Conservation (phyloP, 306 rosid species). For the Medicago arabica region DNA sequence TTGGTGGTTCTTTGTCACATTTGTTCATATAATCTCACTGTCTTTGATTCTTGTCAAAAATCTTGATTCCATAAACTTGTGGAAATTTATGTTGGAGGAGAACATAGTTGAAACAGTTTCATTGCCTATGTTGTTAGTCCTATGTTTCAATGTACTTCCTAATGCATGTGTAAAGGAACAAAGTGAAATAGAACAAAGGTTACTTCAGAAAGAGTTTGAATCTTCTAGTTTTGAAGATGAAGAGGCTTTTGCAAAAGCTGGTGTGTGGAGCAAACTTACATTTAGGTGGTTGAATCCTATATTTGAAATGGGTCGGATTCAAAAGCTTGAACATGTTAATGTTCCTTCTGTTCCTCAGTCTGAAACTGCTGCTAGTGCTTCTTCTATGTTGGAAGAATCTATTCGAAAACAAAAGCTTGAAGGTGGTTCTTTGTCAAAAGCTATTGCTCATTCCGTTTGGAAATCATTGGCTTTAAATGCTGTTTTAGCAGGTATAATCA, state of each 20-base stretch:
- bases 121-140: conserved; percentile 54
- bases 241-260: conserved; percentile 51
- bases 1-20: conserved; percentile 71
- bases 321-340: conserved; percentile 65
- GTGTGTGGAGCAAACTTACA: conserved; percentile 73
- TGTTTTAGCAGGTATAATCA: conserved; percentile 69
- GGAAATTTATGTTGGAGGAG: conserved; percentile 54
- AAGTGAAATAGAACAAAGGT: conserved; percentile 47
- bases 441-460: conserved; percentile 57
- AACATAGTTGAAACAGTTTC: conserved; percentile 57
- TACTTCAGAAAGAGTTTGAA: conserved; percentile 57
- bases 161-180: conserved; percentile 41
- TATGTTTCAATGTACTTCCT: conserved; percentile 54
- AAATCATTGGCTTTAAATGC: conserved; percentile 73
- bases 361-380: conserved; percentile 70
- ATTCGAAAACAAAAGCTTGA: conserved; percentile 65
- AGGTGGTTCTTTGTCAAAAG: conserved; percentile 59
- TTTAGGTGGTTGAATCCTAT: conserved; percentile 85
- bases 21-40: conserved; percentile 43
- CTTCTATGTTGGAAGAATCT: conserved; percentile 63
- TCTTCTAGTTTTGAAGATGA: conserved; percentile 16
- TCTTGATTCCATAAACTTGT: conserved; percentile 41
- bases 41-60: conserved; percentile 41
- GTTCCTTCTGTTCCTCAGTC: conserved; percentile 75
- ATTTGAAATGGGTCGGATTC: conserved; percentile 64